These are phyloP conservation scores for Mycena vulgaris DNA, from an alignment of 768 basidiomycete species.

Conservation along the genomic window DNA sequence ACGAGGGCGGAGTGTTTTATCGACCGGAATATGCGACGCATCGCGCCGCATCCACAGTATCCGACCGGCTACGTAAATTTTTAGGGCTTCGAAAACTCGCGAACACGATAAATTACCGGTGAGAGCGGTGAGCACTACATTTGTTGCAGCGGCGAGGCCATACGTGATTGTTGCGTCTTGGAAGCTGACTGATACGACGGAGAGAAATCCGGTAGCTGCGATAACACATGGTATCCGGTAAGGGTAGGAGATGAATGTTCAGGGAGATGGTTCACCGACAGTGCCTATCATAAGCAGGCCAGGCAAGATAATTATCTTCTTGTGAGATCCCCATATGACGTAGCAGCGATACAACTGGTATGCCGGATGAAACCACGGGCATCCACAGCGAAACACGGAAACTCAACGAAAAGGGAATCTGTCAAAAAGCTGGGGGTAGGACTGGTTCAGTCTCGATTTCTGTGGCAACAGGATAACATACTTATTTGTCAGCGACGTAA, in stretches of 20 bases:
- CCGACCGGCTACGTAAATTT: conserved; percentile 13
- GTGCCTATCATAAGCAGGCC: conserved; percentile 15
- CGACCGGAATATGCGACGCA: conserved; percentile 13
- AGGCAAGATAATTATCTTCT: conserved; percentile 17
- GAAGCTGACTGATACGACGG: conserved; percentile 9
- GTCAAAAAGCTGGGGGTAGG: conserved; percentile 14
- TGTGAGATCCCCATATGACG: conserved; percentile 19
- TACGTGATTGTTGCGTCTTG: conserved; percentile 16
- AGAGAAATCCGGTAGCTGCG: conserved; percentile 18
- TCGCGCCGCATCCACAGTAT: conserved; percentile 18
- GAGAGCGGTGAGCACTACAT: conserved; percentile 20
- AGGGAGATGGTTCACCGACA: conserved; percentile 13
- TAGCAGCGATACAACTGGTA: conserved; percentile 24
- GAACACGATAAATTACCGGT: conserved; percentile 23
- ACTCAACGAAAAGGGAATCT: conserved; percentile 20
- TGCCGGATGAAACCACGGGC: conserved; percentile 1
- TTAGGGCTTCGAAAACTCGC: conserved; percentile 15
- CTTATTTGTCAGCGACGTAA: conserved; percentile 15
- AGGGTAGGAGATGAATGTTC: conserved; percentile 16
- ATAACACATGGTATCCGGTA: conserved; percentile 16
- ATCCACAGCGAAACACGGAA: conserved; percentile 12
- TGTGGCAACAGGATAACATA: conserved; percentile 6
- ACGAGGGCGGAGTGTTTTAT: conserved; percentile 16
- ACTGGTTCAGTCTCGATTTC: conserved; percentile 11
- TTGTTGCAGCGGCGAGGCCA: conserved; percentile 20